phyloP scores from a whole-genome alignment of 176 grass and related monocot species.

The Eragrostis nindensis region DNA sequence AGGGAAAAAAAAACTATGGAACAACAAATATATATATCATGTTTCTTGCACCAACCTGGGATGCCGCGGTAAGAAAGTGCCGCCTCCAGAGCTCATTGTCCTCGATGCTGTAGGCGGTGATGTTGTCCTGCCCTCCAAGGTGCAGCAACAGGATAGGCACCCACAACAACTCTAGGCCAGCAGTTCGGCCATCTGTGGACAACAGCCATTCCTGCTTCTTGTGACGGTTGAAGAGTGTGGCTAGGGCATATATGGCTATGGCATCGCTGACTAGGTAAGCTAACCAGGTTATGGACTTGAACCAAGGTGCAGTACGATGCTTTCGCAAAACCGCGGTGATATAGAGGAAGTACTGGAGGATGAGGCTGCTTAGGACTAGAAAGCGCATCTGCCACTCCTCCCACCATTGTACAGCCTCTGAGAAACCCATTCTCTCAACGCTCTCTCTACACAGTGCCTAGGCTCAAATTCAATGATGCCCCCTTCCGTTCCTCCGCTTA shows the following conservation, averaged over 20 bases:
- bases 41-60: constrained; percentile 3
- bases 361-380: neutral
- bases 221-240: neutral
- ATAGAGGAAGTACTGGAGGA: neutral
- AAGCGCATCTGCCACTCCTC: constrained; percentile 1
- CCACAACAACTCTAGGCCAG: neutral
- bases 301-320: fast-evolving
- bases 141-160: neutral
- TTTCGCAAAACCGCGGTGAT: neutral
- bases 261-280: neutral
- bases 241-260: neutral
- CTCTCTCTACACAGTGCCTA: no score
- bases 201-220: neutral
- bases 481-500: no score
- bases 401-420: neutral
- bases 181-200: no score
- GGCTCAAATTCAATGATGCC: no score
- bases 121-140: neutral
- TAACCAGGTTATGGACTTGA: neutral
- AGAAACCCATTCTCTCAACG: neutral
- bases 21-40: no score
- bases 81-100: constrained; percentile 5
- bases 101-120: constrained; percentile 1
- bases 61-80: neutral
- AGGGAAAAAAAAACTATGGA: no score